Evolutionary conservation across 805 yeast species (phyloP).

Genomic region (Suhomyces prunicola): DNA sequence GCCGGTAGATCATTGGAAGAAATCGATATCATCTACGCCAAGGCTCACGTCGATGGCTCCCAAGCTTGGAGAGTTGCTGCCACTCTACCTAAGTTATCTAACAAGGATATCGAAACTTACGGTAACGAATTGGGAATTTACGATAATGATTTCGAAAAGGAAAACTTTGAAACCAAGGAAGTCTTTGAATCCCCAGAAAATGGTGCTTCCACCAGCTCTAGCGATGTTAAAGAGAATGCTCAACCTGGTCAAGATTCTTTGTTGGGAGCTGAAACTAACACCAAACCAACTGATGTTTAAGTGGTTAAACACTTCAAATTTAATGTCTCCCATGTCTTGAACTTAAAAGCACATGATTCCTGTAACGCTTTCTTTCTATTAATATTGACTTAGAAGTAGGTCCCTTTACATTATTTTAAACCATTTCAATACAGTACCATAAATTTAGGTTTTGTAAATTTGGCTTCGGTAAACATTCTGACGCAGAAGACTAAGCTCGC

Average conservation of each 20-base stretch:
- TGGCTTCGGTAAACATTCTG: not conserved
- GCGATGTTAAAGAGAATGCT: constrained; percentile 11
- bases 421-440: not conserved
- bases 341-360: not conserved
- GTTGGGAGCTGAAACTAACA: constrained; percentile 1
- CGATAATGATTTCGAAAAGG: constrained; percentile 41
- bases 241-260: constrained; percentile 8
- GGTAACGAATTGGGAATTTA: constrained; percentile 56
- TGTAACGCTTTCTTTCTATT: not conserved
- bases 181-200: not conserved
- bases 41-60: constrained; percentile 54
- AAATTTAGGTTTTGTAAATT: not conserved
- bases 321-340: not conserved
- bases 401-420: not conserved
- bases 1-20: constrained; percentile 47
- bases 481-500: not conserved
- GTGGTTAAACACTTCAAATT: not conserved
- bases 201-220: constrained; percentile 19
- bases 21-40: constrained; percentile 59
- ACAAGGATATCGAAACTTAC: constrained; percentile 57
- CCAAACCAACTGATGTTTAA: constrained; percentile 9
- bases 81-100: constrained; percentile 54
- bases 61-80: constrained; percentile 64
- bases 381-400: not conserved
- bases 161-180: constrained; percentile 30